Conservation (phyloP, 345 rosid genomes). For the Euphorbia pulcherrima region DNA sequence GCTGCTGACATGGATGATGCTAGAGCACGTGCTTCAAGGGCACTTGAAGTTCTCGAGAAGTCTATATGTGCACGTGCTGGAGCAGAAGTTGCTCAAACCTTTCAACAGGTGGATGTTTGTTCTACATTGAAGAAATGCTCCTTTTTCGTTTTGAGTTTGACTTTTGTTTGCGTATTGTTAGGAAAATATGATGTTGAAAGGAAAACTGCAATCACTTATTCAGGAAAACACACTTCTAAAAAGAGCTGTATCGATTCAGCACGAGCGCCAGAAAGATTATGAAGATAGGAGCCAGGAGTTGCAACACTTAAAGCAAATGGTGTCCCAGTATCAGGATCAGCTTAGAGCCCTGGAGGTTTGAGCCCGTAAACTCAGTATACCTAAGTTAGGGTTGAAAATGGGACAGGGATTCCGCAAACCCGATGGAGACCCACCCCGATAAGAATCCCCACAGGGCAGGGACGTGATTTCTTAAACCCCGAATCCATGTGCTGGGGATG, state of each 20-base stretch:
- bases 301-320: constrained; percentile 69
- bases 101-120: constrained; percentile 40
- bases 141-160: neutral
- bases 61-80: constrained; percentile 59
- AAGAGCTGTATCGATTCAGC: constrained; percentile 77
- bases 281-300: constrained; percentile 61
- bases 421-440: too few relatives aligned
- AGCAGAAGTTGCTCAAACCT: constrained; percentile 48
- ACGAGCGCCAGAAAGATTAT: constrained; percentile 65
- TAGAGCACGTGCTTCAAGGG: constrained; percentile 73
- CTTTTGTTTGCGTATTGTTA: constrained; percentile 14
- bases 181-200: constrained; percentile 67
- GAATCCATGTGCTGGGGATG: too few relatives aligned
- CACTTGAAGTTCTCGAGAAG: constrained; percentile 70
- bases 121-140: neutral
- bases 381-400: too few relatives aligned
- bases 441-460: too few relatives aligned
- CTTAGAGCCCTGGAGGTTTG: constrained; percentile 73
- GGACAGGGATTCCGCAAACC: too few relatives aligned
- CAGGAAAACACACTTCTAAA: constrained; percentile 70
- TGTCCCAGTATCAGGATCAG: constrained; percentile 76
- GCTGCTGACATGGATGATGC: constrained; percentile 77
- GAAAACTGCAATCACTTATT: constrained; percentile 61
- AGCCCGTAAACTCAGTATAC: neutral
- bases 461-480: too few relatives aligned